Evolutionary conservation across 75 land plant species (phyloP).

Genomic region (Sequoia sempervirens): DNA sequence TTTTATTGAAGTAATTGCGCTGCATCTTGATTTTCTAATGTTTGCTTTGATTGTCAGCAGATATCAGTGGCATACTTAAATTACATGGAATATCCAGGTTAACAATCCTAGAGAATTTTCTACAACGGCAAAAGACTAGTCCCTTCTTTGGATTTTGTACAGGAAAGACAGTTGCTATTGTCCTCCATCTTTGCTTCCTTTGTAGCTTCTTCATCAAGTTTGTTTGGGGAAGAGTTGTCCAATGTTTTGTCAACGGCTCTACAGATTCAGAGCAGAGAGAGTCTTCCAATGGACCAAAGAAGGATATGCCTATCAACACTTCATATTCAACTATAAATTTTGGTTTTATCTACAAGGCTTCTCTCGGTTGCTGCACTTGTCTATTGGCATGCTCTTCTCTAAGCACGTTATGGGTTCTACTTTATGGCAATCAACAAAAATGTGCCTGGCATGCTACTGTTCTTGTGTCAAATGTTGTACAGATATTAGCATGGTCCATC

Average conservation of each 20-base stretch:
- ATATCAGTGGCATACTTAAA: not conserved
- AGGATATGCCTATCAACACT: not conserved
- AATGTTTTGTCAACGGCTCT: not conserved
- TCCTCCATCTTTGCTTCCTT: slow-evolving; percentile 23
- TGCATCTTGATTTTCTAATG: not conserved
- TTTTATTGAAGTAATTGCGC: not conserved
- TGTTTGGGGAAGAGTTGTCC: slow-evolving; percentile 3
- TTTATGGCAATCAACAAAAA: slow-evolving; percentile 4
- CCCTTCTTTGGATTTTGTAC: slow-evolving; percentile 5
- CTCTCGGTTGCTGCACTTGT: slow-evolving; percentile 28
- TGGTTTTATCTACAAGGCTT: slow-evolving; percentile 30
- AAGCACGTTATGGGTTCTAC: slow-evolving; percentile 14
- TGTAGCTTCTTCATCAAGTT: slow-evolving; percentile 17
- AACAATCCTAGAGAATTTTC: slow-evolving; percentile 8
- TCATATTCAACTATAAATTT: not conserved
- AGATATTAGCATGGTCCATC: slow-evolving; percentile 39
- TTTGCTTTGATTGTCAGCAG: not conserved
- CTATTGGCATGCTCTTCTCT: slow-evolving; percentile 17
- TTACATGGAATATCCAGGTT: not conserved
- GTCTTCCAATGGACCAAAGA: not conserved
- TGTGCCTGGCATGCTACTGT: slow-evolving; percentile 16
- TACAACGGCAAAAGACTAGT: not conserved
- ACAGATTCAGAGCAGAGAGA: not conserved
- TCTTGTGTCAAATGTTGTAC: slow-evolving; percentile 28
- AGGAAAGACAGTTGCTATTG: not conserved